Percentiles rank a stretch among this genome's conserved stretches.
Conservation (phyloP, 257 asterid species). For the Penstemon eatonii region DNA sequence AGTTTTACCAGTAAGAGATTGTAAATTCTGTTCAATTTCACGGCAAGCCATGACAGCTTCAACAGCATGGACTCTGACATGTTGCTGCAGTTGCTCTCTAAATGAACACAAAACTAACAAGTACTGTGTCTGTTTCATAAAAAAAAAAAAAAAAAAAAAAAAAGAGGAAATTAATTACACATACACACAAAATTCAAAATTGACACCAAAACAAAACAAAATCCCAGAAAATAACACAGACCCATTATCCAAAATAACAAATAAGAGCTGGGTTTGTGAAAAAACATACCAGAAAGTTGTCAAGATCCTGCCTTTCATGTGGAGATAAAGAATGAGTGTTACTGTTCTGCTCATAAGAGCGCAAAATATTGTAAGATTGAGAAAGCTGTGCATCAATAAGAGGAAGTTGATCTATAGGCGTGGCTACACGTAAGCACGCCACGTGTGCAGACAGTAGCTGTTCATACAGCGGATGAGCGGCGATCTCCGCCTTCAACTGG, state of each 20-base stretch:
- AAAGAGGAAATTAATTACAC: too few species aligned
- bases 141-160: background rate
- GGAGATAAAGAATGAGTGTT: slow-evolving; percentile 45
- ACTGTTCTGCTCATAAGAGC: slow-evolving; percentile 65
- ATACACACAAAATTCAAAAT: background rate
- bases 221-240: background rate
- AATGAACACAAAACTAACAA: slow-evolving; percentile 85
- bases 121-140: slow-evolving; percentile 69
- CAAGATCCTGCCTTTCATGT: slow-evolving; percentile 76
- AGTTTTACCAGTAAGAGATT: slow-evolving; percentile 71
- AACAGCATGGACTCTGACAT: slow-evolving; percentile 96
- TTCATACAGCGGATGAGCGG: slow-evolving; percentile 77
- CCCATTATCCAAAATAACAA: background rate
- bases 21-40: slow-evolving; percentile 86
- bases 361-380: slow-evolving; percentile 63
- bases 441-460: slow-evolving; percentile 92
- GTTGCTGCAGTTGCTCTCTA: slow-evolving; percentile 95
- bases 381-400: slow-evolving; percentile 87
- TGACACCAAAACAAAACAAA: background rate
- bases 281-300: slow-evolving; percentile 73
- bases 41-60: slow-evolving; percentile 99
- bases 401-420: slow-evolving; percentile 92
- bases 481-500: slow-evolving; percentile 83
- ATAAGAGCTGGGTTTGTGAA: background rate
- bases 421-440: slow-evolving; percentile 95